Conservation (phyloP, 2,329 filamentous ascomycete genomes). For the Scedosporium boydii region DNA sequence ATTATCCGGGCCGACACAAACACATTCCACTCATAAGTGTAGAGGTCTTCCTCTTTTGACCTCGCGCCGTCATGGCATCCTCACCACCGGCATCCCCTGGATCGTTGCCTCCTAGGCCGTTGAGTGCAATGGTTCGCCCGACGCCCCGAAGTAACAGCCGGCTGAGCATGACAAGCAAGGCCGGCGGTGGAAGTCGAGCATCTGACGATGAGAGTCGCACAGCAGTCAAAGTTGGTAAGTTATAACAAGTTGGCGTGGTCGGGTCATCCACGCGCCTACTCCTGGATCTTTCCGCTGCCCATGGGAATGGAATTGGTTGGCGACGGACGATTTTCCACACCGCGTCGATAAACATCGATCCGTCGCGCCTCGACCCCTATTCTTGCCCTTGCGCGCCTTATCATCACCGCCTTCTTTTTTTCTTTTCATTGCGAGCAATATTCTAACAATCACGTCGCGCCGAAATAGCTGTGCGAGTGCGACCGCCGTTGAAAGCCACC, state of each 20-base stretch:
- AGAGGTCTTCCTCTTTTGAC: slow-evolving; percentile 3
- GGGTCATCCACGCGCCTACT: no score
- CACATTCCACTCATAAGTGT: not conserved
- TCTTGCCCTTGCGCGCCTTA: slow-evolving; percentile 7
- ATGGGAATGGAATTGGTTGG: no score
- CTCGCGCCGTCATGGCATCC: slow-evolving; percentile 44
- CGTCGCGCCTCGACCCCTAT: not conserved
- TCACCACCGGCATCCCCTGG: slow-evolving; percentile 62
- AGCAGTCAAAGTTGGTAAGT: slow-evolving; percentile 84
- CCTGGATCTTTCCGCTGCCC: no score
- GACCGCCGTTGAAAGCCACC: slow-evolving; percentile 69
- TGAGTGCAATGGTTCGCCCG: slow-evolving; percentile 72
- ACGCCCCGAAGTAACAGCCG: slow-evolving; percentile 69
- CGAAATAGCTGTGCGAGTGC: slow-evolving; percentile 72
- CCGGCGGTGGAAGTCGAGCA: slow-evolving; percentile 64
- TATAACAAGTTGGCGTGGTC: not conserved
- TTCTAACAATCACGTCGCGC: not conserved
- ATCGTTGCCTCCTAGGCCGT: slow-evolving; percentile 53
- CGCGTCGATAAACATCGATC: not conserved
- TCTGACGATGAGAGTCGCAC: slow-evolving; percentile 88
- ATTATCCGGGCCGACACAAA: slow-evolving; percentile 2
- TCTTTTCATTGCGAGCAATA: not conserved
- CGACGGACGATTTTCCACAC: not conserved
- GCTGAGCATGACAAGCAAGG: slow-evolving; percentile 75
- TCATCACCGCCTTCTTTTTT: not conserved